Percentiles rank a stretch among this genome's conserved stretches.
Conservation (phyloP, 495 filamentous ascomycete genomes). For the Alectoria sarmentosa region DNA sequence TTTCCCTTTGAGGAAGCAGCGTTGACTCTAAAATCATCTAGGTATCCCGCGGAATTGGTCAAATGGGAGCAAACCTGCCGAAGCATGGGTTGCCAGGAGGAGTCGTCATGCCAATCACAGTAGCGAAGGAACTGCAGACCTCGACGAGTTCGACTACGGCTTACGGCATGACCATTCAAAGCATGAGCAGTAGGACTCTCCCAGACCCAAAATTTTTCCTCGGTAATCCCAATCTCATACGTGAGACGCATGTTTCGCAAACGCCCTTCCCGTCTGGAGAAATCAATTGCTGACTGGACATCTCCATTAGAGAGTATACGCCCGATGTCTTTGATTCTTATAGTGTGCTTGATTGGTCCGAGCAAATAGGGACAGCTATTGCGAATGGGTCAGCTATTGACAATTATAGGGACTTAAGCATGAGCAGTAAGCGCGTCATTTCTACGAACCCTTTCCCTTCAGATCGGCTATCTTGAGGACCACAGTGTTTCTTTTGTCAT, state of each 20-base stretch:
- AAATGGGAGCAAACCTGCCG: slow-evolving; percentile 30
- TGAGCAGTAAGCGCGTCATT: slow-evolving; percentile 22
- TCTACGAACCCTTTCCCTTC: neutral
- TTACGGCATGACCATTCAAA: slow-evolving; percentile 56
- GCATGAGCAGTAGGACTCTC: slow-evolving; percentile 44
- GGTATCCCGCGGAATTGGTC: slow-evolving; percentile 20
- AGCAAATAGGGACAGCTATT: slow-evolving; percentile 11
- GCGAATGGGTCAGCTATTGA: slow-evolving; percentile 15
- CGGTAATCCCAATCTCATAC: neutral
- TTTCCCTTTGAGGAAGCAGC: neutral
- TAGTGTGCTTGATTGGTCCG: slow-evolving; percentile 25
- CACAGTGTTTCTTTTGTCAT: neutral
- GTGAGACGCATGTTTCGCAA: neutral
- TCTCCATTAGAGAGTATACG: slow-evolving; percentile 48
- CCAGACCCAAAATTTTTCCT: neutral
- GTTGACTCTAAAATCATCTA: neutral
- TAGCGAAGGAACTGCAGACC: slow-evolving; percentile 53
- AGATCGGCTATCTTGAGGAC: neutral
- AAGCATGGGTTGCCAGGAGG: slow-evolving; percentile 63
- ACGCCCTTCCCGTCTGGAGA: neutral
- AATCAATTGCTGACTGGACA: neutral
- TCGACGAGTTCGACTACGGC: slow-evolving; percentile 55
- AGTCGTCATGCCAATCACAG: slow-evolving; percentile 52
- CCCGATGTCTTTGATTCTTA: slow-evolving; percentile 36
- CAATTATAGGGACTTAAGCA: slow-evolving; percentile 21